Evolutionary conservation across 2,329 filamentous ascomycete species (phyloP), one percentile per base, ranked within the genome.

Genomic region (Ceratocystis variospora): DNA sequence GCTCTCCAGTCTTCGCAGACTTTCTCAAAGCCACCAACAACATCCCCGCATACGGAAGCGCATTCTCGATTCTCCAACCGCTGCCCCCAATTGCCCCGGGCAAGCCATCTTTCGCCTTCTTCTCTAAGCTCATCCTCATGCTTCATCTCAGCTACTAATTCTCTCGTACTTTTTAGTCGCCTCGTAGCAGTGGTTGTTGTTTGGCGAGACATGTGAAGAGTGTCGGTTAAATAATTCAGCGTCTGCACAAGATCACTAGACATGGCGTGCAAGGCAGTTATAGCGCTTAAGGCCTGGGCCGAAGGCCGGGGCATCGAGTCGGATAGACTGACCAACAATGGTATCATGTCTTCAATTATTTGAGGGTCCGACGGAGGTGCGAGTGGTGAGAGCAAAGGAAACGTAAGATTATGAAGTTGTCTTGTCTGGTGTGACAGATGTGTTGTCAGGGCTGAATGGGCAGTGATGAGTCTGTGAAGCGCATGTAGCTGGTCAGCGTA

Each of bases 191-290:
- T 87, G 2, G 86, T 88, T 0, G 90, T 94, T 0, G 89, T 88
- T 75, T 97, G 93, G 12, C 90, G 86, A 41, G 88, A 91, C 87
- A 97, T 96, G 75, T 97, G 93, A 44, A 99, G 80, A 2, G 90
- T 92, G 74, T 99, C 94, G 5, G 89, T 90, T 3, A 99, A 80
- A 70, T 90, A 88, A 71, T 90, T 90, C 61, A 99, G 82, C 5
- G 90, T 89, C 71, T 90, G 83, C 7, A 93, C 83, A 33, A 93
- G 78, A 69, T 91, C 88, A 31, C 83, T 79, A 0, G 88, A 92
- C 69, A 89, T 80, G 5, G 83, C 80, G 73, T 90, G 86, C 63
- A 93, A 80, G 25, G 83, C 81, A 67, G 85, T 81, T 59, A 92
- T 77, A 8, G 88, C 89, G 70, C 81, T 80, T 70, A 88, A 81